These are phyloP conservation scores for Penicillium sp. DNA, from an alignment of 2,329 filamentous ascomycete genomes.

Conservation along the genomic window DNA sequence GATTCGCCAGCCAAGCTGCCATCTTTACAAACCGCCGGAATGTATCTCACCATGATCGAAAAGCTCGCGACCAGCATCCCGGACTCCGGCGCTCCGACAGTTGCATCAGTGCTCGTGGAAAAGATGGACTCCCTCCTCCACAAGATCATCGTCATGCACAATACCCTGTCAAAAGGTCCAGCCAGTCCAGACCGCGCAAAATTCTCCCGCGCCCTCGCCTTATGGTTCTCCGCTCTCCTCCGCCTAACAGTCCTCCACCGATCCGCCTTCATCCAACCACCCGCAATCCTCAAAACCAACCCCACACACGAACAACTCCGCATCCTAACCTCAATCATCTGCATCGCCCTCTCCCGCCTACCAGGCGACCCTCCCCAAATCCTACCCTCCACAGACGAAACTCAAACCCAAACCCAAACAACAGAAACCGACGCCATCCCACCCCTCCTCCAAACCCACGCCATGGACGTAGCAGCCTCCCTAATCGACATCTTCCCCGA, in stretches of 20 bases:
- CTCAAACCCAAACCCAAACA: conserved; percentile 16
- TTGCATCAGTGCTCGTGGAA: conserved; percentile 38
- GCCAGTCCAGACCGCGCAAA: conserved; percentile 20
- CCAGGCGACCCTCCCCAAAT: conserved; percentile 32
- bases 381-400: conserved; percentile 27
- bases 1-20: conserved; percentile 11
- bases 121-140: conserved; percentile 41
- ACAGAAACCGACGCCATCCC: conserved; percentile 29
- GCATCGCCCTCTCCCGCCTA: conserved; percentile 39
- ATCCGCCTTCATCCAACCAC: conserved; percentile 31
- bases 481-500: conserved; percentile 46
- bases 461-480: conserved; percentile 45
- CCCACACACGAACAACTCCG: conserved; percentile 36
- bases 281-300: conserved; percentile 24
- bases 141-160: conserved; percentile 33
- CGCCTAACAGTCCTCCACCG: conserved; percentile 42
- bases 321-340: conserved; percentile 40
- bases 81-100: conserved; percentile 30
- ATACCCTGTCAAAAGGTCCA: conserved; percentile 18
- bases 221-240: conserved; percentile 43
- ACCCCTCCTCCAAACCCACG: conserved; percentile 39
- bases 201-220: conserved; percentile 33
- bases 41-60: conserved; percentile 41
- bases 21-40: conserved; percentile 33
- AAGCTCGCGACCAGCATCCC: conserved; percentile 39